Conservation (phyloP, 352 stramenopile genomes). For the Globisporangium perplexum region DNA sequence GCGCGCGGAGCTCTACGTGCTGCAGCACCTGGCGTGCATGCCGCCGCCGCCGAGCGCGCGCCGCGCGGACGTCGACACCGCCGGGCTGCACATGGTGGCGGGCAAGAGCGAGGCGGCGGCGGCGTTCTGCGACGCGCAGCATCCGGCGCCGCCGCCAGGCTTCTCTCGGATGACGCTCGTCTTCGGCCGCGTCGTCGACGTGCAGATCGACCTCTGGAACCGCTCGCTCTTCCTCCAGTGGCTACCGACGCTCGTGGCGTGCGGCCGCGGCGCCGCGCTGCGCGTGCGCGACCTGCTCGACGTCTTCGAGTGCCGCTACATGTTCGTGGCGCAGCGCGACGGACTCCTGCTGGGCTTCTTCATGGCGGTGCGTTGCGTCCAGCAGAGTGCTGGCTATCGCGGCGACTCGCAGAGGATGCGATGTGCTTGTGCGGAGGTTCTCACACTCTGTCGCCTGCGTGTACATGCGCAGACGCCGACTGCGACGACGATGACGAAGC, state of each 20-base stretch:
- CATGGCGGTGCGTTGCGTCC: conserved; percentile 19
- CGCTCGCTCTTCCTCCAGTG: conserved; percentile 49
- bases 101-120: conserved; percentile 17
- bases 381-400: too few species aligned
- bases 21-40: conserved; percentile 46
- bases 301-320: conserved; percentile 49
- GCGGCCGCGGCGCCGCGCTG: conserved; percentile 11
- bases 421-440: too few species aligned
- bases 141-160: conserved; percentile 7
- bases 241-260: conserved; percentile 10
- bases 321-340: conserved; percentile 65
- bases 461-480: conserved; percentile 23
- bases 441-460: neutral
- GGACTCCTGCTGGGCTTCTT: conserved; percentile 59
- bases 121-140: conserved; percentile 1
- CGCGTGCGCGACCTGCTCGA: conserved; percentile 16
- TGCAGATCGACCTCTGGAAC: conserved; percentile 68
- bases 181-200: conserved; percentile 46
- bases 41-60: conserved; percentile 17
- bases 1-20: conserved; percentile 44
- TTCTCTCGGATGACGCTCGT: conserved; percentile 48
- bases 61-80: conserved; percentile 3
- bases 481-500: conserved; percentile 48
- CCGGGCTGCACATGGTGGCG: conserved; percentile 16
- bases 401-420: too few species aligned